These are phyloP conservation scores for Linum usitatissimum DNA, from an alignment of 345 rosid genomes.

Conservation along the genomic window DNA sequence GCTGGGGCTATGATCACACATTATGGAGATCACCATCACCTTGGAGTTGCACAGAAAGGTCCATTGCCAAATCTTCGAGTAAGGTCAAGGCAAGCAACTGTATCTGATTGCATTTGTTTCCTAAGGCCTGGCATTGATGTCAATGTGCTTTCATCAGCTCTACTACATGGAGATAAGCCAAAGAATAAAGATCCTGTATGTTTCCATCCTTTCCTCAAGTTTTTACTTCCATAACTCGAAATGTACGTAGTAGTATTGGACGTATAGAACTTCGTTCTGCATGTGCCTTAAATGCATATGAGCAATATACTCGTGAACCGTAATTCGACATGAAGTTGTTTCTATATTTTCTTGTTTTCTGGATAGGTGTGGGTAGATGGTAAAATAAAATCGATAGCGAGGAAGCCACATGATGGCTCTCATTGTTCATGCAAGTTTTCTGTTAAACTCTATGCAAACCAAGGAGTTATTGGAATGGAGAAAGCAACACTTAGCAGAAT, in stretches of 20 bases:
- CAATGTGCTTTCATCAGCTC: conserved; percentile 37
- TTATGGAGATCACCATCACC: conserved; percentile 24
- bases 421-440: conserved; percentile 57
- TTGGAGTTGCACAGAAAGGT: conserved; percentile 25
- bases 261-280: background rate
- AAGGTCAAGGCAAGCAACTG: conserved; percentile 54
- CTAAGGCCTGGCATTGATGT: conserved; percentile 73
- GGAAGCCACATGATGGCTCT: conserved; percentile 49
- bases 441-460: conserved; percentile 40
- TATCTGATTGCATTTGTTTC: conserved; percentile 56
- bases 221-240: background rate
- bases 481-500: conserved; percentile 38
- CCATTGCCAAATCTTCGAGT: conserved; percentile 50
- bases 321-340: background rate
- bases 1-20: conserved; percentile 39
- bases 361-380: conserved; percentile 73
- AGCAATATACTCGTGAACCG: background rate
- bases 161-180: conserved; percentile 8
- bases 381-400: conserved; percentile 57
- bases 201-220: background rate
- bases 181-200: conserved; percentile 35
- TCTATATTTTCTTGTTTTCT: conserved; percentile 13
- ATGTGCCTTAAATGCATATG: background rate
- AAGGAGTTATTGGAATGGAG: conserved; percentile 52
- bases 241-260: background rate